phyloP scores from a whole-genome alignment of 1,284 basidiomycete species.

The Erythrobasidium hasegawianum region DNA sequence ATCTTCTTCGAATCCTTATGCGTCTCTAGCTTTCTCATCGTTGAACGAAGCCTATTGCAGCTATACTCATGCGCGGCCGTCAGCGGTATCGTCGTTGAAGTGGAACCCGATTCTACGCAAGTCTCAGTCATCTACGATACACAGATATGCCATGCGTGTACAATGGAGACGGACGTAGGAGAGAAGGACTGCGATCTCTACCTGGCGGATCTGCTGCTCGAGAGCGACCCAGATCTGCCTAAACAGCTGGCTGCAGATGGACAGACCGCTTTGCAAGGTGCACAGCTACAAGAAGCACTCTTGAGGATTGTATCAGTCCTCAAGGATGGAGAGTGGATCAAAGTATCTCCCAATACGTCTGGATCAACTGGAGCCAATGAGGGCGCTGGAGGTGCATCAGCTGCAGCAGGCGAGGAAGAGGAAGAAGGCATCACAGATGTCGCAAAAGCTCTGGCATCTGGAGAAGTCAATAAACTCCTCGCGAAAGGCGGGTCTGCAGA shows the following conservation, averaged over 20 bases:
- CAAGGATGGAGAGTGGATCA: constrained; percentile 45
- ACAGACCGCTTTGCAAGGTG: constrained; percentile 23
- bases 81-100: constrained; percentile 77
- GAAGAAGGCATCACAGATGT: constrained; percentile 72
- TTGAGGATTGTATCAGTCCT: constrained; percentile 59
- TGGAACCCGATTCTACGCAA: constrained; percentile 68
- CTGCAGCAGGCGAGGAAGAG: constrained; percentile 56
- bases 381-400: constrained; percentile 41
- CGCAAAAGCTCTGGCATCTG: constrained; percentile 53
- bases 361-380: constrained; percentile 39
- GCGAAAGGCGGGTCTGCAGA: constrained; percentile 43
- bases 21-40: constrained; percentile 73
- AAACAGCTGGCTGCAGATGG: constrained; percentile 9
- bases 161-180: constrained; percentile 62
- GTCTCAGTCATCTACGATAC: constrained; percentile 78
- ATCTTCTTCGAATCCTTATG: constrained; percentile 96
- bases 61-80: constrained; percentile 76
- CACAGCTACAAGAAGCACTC: constrained; percentile 34
- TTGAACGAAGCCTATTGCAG: constrained; percentile 79
- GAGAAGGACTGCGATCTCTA: constrained; percentile 69
- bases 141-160: constrained; percentile 60
- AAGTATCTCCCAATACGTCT: too few species aligned
- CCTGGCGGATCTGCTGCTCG: constrained; percentile 67
- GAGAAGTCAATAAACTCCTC: constrained; percentile 56
- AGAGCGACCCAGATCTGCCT: constrained; percentile 51